Evolutionary conservation across 345 rosid genomes (phyloP), one percentile per base, ranked within the genome.

Genomic region (Cochlearia excelsa): DNA sequence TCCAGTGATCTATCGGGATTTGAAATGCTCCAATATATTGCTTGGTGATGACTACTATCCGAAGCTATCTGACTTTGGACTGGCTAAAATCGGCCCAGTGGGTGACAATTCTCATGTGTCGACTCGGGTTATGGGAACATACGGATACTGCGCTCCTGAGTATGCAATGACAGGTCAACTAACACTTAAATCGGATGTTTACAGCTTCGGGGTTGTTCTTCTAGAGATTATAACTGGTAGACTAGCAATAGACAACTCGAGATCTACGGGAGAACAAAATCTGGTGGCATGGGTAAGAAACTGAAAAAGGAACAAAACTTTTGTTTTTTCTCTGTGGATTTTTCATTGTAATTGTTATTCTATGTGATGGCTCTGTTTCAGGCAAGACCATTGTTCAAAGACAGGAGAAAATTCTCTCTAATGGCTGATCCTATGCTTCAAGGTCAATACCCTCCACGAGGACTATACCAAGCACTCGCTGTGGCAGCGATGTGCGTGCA

Each of bases 41-140:
- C 40, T 37, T 6, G 40, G 40, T 37, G 40, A 37, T 3, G 40
- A 37, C 40, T 37, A 37, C 7, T 5, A 37, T 5, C 40, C 40
- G 7, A 37, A 37, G 7, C 40, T 37, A 37, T 37, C 40, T 5
- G 40, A 37, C 40, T 37, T 37, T 37, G 40, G 40, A 8, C 7
- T 37, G 6, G 97, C 97, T 57, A 90, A 90, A 74, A 71, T 90
- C 57, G 97, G 97, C 3, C 93, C 95, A 40, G 90, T 83, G 59
- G 97, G 95, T 4, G 97, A 90, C 62, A 82, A 84, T 23, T 87
- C 93, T 30, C 97, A 87, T 71, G 97, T 87, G 33, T 87, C 93
- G 23, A 90, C 97, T 5, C 84, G 95, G 59, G 97, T 89, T 66
- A 86, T 89, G 97, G 97, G 97, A 40, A 90, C 97, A 30, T 89